Evolutionary conservation across 306 rosid species (phyloP), one percentile per base, ranked within the genome.

Genomic region (Inga oerstediana): DNA sequence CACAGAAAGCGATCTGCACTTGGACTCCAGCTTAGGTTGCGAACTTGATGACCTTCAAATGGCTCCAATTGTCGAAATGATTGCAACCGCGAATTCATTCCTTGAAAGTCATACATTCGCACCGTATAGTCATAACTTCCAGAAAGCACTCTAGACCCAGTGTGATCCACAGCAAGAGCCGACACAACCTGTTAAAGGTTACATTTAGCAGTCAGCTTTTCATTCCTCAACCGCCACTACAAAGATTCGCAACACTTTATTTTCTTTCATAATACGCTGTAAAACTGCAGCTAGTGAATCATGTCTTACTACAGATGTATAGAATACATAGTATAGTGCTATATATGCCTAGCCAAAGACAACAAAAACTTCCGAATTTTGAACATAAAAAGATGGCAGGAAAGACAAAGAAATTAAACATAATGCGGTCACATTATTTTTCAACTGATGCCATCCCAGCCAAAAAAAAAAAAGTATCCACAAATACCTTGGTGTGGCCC

Each of bases 31-130:
- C 99, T 96, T 43, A 96, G 79, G 79, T 86, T 90, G 64, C 99
- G 96, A 80, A 96, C 90, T 89, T 96, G 99, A 84, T 96, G 99
- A 58, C 99, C 99, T 89, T 96, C 99, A 77, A 49, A 93, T 17
- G 98, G 99, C 83, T 96, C 99, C 79, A 96, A 82, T 89, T 92
- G 97, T 79, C 98, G 89, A 86, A 96, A 96, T 19, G 98, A 96
- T 84, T 89, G 86, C 90, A 96, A 54, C 76, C 92, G 95, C 76
- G 98, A 86, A 87, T 87, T 93, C 99, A 93, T 96, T 73, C 99
- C 99, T 90, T 96, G 97, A 75, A 96, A 96, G 71, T 96, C 99
- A 74, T 90, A 96, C 99, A 96, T 96, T 0, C 91, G 93, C 6
- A 96, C 89, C 1, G 91, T 80, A 72, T 96, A 96, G 87, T 96